phyloP scores from a whole-genome alignment of 2,329 filamentous ascomycete genomes.

The Cordyceps cateniannulata region DNA sequence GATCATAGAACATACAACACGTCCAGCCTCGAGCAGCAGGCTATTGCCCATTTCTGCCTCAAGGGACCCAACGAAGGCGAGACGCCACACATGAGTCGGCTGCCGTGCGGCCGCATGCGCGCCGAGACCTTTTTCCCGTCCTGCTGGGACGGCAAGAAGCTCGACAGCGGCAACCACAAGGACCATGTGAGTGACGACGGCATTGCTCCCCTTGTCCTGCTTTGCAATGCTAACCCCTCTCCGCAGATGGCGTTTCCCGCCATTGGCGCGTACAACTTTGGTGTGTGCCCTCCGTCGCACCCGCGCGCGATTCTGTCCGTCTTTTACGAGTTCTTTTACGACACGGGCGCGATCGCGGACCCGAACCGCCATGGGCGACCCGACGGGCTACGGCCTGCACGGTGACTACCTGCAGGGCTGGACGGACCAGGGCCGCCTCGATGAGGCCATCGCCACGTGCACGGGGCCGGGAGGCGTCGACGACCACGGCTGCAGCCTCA shows the following conservation, averaged over 20 bases:
- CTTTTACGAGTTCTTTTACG: slow-evolving; percentile 41
- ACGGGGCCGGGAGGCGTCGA: slow-evolving; percentile 20
- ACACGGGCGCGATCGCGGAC: slow-evolving; percentile 25
- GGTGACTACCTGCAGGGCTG: slow-evolving; percentile 26
- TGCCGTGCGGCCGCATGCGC: slow-evolving; percentile 45
- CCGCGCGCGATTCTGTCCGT: slow-evolving; percentile 38
- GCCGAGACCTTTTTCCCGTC: slow-evolving; percentile 55
- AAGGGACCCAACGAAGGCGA: slow-evolving; percentile 32
- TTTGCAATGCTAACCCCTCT: no score
- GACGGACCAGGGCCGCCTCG: slow-evolving; percentile 22
- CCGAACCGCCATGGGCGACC: slow-evolving; percentile 23
- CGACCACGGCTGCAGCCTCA: slow-evolving; percentile 20
- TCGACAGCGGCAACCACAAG: slow-evolving; percentile 48
- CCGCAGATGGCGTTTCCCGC: slow-evolving; percentile 24
- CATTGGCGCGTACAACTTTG: slow-evolving; percentile 23
- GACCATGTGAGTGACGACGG: slow-evolving; percentile 37
- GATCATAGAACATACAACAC: slow-evolving; percentile 34
- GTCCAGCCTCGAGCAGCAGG: slow-evolving; percentile 38
- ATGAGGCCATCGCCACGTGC: slow-evolving; percentile 22
- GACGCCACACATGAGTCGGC: slow-evolving; percentile 43
- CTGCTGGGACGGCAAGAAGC: slow-evolving; percentile 56
- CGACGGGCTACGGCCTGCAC: slow-evolving; percentile 24
- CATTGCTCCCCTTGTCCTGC: no score
- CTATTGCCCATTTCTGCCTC: slow-evolving; percentile 51
- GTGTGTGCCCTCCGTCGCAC: slow-evolving; percentile 33